A percentile compares a stretch with the other conserved stretches of the same genome.
Conservation (phyloP, 805 yeast genomes). For the Cyberlindnera nakhonratchasimensis region DNA sequence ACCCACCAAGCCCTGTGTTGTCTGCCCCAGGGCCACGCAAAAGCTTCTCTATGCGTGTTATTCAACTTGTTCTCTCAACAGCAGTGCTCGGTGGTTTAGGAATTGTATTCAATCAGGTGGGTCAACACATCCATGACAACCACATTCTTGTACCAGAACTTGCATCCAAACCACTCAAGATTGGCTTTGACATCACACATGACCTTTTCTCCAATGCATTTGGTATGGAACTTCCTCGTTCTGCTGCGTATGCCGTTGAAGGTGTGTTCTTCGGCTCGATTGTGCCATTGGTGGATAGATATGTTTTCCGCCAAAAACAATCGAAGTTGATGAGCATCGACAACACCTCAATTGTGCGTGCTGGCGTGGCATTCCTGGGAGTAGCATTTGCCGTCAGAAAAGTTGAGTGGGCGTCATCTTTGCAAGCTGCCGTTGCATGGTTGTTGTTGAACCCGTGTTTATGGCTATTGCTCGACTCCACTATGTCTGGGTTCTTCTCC, state of each 20-base stretch:
- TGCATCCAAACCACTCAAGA: constrained; percentile 40
- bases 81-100: constrained; percentile 42
- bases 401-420: constrained; percentile 62
- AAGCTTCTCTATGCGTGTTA: background rate
- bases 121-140: constrained; percentile 48
- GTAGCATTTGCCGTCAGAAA: constrained; percentile 67
- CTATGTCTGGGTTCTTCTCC: constrained; percentile 48
- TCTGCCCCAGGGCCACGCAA: constrained; percentile 1
- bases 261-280: constrained; percentile 58
- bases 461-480: constrained; percentile 64
- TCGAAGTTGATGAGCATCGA: constrained; percentile 10
- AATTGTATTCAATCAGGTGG: constrained; percentile 48
- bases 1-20: constrained; percentile 2
- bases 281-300: constrained; percentile 37
- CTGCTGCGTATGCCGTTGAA: constrained; percentile 40
- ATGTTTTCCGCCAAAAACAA: constrained; percentile 15
- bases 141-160: constrained; percentile 42
- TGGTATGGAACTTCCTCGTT: constrained; percentile 20
- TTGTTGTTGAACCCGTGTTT: constrained; percentile 57
- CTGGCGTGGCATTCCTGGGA: constrained; percentile 63
- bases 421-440: constrained; percentile 66
- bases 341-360: constrained; percentile 30
- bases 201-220: constrained; percentile 5
- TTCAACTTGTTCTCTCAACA: constrained; percentile 11
- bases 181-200: constrained; percentile 30